Conservation (phyloP, 2,329 filamentous ascomycete species). For the Fusarium pseudonygamai region DNA sequence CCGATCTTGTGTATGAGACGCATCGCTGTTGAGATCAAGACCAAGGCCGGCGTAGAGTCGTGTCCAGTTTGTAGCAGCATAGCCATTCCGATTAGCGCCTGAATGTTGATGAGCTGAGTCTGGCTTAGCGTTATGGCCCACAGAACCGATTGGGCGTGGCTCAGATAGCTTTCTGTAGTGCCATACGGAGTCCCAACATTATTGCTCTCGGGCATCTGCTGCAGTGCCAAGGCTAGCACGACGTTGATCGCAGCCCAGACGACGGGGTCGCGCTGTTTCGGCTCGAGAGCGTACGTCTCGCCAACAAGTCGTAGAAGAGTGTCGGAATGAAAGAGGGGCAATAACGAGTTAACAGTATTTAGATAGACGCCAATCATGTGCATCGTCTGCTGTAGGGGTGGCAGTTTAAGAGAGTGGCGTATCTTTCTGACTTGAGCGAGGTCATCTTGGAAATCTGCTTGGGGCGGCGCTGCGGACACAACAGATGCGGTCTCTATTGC, state of each 20-base stretch:
- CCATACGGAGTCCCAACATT: neutral
- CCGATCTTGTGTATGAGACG: conserved; percentile 3
- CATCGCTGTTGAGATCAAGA: conserved; percentile 2
- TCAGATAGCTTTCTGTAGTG: neutral
- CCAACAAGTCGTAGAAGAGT: neutral
- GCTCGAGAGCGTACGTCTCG: neutral
- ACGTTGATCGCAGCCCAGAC: conserved; percentile 9
- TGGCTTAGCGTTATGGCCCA: neutral
- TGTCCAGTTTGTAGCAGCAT: neutral
- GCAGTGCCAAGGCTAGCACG: neutral
- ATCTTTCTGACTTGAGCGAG: neutral
- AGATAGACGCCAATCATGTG: conserved; percentile 5
- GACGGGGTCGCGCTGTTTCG: neutral
- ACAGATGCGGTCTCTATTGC: fast-evolving
- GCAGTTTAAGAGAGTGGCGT: neutral
- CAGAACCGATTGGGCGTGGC: neutral
- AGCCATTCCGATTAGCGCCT: conserved; percentile 12
- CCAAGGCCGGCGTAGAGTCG: neutral
- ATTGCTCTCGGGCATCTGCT: neutral
- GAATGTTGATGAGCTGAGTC: neutral
- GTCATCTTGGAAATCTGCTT: neutral
- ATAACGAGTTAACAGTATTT: neutral
- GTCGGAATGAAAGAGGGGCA: conserved; percentile 2
- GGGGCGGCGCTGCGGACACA: fast-evolving
- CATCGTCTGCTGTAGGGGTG: neutral